Conservation (phyloP, 305 asterid species). For the Fraxinus albicans region DNA sequence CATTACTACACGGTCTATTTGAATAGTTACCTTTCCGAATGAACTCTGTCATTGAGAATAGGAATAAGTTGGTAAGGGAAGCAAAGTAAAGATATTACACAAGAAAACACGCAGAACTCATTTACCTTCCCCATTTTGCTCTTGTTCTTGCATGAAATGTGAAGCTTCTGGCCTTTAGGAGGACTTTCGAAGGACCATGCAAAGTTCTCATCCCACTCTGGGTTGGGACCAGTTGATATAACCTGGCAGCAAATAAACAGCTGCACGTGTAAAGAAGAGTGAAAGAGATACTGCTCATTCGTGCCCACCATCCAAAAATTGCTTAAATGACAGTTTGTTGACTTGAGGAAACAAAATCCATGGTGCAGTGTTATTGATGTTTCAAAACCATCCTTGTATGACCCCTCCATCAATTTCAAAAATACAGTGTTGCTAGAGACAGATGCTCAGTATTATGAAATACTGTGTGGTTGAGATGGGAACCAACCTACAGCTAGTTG, state of each 20-base stretch:
- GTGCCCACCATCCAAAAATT: not conserved
- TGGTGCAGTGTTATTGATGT: not conserved
- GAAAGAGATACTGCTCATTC: not conserved
- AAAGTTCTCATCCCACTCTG: conserved; percentile 96
- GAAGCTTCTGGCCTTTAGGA: conserved; percentile 98
- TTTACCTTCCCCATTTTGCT: conserved; percentile 98
- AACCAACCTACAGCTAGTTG: not conserved
- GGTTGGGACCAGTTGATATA: conserved; percentile 91
- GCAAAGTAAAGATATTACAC: not conserved
- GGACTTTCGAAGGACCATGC: conserved; percentile 97
- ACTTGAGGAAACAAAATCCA: not conserved
- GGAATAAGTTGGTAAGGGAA: conserved; percentile 10
- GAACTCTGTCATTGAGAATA: conserved; percentile 59
- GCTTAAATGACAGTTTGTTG: not conserved
- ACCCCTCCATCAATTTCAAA: not conserved
- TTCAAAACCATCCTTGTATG: not conserved
- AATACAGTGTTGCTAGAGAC: not conserved
- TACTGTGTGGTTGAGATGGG: not conserved
- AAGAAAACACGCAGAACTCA: not conserved
- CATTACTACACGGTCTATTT: conserved; percentile 97
- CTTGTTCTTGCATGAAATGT: conserved; percentile 98
- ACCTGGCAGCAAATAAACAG: conserved; percentile 42
- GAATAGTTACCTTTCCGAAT: conserved; percentile 94
- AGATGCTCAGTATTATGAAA: not conserved
- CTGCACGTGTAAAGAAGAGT: not conserved